Base-by-base conservation (phyloP, 352 stramenopile genomes). In the Lagenidium sp. region DNA sequence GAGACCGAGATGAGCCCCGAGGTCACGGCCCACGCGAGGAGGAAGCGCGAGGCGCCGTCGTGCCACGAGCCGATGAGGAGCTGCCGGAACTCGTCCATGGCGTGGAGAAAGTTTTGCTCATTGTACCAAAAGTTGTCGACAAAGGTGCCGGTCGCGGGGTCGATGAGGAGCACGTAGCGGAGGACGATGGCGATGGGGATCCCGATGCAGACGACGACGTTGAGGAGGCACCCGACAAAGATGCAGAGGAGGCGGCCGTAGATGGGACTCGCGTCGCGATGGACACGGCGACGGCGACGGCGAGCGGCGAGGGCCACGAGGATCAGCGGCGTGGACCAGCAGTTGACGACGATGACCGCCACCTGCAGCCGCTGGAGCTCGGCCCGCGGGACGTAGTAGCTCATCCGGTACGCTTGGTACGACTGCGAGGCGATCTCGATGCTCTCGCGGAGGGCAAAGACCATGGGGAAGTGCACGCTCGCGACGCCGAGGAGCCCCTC, bases 361-460 rank as follows among this genome's bases (percentile, higher is more conserved):
- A 18, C 19, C 26, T 20, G n/a, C 16, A 47, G n/a, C 4, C 7
- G 4, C 28, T 47, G 36, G 6, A 47, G 8, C 13, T 30, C 23
- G 2, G 26, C 19, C 4, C 18, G 16, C 4, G 22, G 16, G n/a
- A 47, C 41, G 11, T 38, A 37, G 4, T 16, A 3, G 41, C 28
- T 38, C 41, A 47, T 16, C 12, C 29, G 25, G 30, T 38, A 38
- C n/a, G n/a, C 25, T 22, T 47, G 41, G 22, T 47, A 47, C 10
- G 35, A 44, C 28, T 51, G 44, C n/a, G 36, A 51, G 12, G 15
- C 35, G 11, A 51, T 44, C 36, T 51, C 41, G 12, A 47, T n/a
- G 18, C 25, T 13, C 18, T 47, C 29, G 44, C 26, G 44, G 4
- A 51, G 18, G 11, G 30, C 31, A 16, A 51, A 13, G 12, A 44